Percentiles rank a stretch among this genome's conserved stretches.
Conservation (phyloP, 768 basidiomycete species). For the Cubamyces sp. region DNA sequence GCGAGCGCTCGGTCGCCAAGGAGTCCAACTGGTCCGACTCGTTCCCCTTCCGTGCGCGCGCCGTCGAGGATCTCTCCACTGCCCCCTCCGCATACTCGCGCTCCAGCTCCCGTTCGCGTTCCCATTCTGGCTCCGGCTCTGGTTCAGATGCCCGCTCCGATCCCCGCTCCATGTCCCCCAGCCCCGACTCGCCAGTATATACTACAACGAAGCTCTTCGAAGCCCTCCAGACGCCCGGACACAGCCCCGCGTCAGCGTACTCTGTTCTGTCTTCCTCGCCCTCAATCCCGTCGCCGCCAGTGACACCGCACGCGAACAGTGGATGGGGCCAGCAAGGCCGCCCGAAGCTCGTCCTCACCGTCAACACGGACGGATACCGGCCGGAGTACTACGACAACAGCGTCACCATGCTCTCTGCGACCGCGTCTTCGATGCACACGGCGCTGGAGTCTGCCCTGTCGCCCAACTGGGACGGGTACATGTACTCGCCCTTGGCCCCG, state of each 20-base stretch:
- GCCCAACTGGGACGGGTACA: slow-evolving; percentile 37
- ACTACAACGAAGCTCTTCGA: slow-evolving; percentile 35
- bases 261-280: slow-evolving; percentile 49
- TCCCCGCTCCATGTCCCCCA: slow-evolving; percentile 28
- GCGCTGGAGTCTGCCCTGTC: slow-evolving; percentile 73
- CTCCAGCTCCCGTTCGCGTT: slow-evolving; percentile 10
- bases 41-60: slow-evolving; percentile 25
- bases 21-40: slow-evolving; percentile 26
- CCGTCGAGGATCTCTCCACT: slow-evolving; percentile 11
- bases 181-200: slow-evolving; percentile 30
- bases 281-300: slow-evolving; percentile 51
- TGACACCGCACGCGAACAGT: slow-evolving; percentile 52
- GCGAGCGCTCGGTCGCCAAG: slow-evolving; percentile 24
- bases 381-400: slow-evolving; percentile 51
- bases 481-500: slow-evolving; percentile 29
- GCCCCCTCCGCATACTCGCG: slow-evolving; percentile 18
- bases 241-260: slow-evolving; percentile 46
- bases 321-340: slow-evolving; percentile 22
- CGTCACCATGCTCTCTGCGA: slow-evolving; percentile 47
- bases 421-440: slow-evolving; percentile 73
- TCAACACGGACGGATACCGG: slow-evolving; percentile 56
- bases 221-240: slow-evolving; percentile 28
- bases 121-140: neutral
- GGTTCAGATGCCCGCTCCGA: neutral
- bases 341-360: slow-evolving; percentile 46